These are phyloP conservation scores for Stachybotrys chartarum DNA, from an alignment of 2,329 filamentous ascomycete genomes.

Conservation along the genomic window DNA sequence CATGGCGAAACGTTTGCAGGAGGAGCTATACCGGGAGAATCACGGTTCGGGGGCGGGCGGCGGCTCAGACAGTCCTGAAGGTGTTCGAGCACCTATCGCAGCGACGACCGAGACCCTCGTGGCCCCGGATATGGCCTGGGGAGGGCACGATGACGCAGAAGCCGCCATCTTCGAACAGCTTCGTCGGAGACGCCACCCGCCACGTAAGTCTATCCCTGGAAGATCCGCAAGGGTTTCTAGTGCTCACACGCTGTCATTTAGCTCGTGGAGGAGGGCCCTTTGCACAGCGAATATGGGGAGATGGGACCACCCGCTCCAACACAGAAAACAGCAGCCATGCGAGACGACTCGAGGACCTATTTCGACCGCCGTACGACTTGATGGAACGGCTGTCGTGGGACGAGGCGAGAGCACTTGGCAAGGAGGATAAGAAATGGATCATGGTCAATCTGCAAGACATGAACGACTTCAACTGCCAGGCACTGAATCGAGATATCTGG, in stretches of 20 bases:
- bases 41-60: conserved; percentile 28
- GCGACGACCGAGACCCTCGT: conserved; percentile 88
- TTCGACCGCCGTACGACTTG: conserved; percentile 84
- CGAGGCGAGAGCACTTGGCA: conserved; percentile 74
- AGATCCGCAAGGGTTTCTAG: too few species aligned
- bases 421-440: conserved; percentile 87
- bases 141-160: conserved; percentile 45
- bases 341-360: conserved; percentile 80
- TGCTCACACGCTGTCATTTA: background rate
- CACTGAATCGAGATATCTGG: conserved; percentile 92
- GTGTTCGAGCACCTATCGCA: conserved; percentile 82
- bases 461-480: conserved; percentile 89
- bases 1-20: conserved; percentile 84
- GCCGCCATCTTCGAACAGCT: conserved; percentile 61
- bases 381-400: conserved; percentile 80
- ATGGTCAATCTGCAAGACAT: conserved; percentile 93
- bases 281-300: conserved; percentile 30
- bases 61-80: conserved; percentile 38
- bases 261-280: conserved; percentile 23
- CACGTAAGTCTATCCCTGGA: conserved; percentile 15
- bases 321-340: conserved; percentile 56
- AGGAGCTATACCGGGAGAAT: conserved; percentile 71
- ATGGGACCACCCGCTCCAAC: conserved; percentile 14
- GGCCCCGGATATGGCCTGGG: conserved; percentile 51
- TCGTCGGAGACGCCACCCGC: conserved; percentile 33